phyloP scores from a whole-genome alignment of 2,329 filamentous ascomycete genomes.

The Stachybotrys chartarum region DNA sequence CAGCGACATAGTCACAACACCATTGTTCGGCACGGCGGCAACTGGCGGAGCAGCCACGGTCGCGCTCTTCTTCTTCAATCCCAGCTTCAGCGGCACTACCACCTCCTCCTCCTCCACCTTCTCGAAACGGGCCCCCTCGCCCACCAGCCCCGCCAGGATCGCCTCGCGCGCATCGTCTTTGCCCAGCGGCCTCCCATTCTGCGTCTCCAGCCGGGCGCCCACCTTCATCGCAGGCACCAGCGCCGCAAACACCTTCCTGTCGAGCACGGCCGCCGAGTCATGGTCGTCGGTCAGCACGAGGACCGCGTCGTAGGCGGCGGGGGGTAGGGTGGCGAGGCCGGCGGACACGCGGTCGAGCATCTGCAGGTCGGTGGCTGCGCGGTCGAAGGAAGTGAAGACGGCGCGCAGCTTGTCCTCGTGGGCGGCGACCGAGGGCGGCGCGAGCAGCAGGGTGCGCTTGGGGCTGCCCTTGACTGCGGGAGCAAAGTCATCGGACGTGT shows the following conservation, averaged over 20 bases:
- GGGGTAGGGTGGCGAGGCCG: constrained; percentile 70
- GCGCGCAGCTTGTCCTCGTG: constrained; percentile 71
- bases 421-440: constrained; percentile 81
- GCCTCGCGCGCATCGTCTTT: constrained; percentile 60
- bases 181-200: constrained; percentile 57
- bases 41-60: constrained; percentile 13
- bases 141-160: constrained; percentile 72
- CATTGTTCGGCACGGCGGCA: constrained; percentile 49
- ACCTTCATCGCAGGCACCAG: constrained; percentile 65
- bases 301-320: constrained; percentile 73
- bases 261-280: constrained; percentile 59
- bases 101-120: constrained; percentile 61
- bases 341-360: constrained; percentile 93
- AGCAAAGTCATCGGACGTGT: constrained; percentile 47
- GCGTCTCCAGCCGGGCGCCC: constrained; percentile 60
- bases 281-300: constrained; percentile 77
- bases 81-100: constrained; percentile 44
- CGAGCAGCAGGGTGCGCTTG: constrained; percentile 70
- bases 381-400: constrained; percentile 67
- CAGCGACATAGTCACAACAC: constrained; percentile 56
- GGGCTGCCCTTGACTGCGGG: constrained; percentile 19
- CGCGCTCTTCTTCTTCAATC: constrained; percentile 26
- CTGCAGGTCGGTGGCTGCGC: constrained; percentile 76
- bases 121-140: constrained; percentile 56
- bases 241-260: constrained; percentile 58